Evolutionary conservation across 306 rosid species (phyloP), one percentile per base, ranked within the genome.

Genomic region (Pueraria montana): DNA sequence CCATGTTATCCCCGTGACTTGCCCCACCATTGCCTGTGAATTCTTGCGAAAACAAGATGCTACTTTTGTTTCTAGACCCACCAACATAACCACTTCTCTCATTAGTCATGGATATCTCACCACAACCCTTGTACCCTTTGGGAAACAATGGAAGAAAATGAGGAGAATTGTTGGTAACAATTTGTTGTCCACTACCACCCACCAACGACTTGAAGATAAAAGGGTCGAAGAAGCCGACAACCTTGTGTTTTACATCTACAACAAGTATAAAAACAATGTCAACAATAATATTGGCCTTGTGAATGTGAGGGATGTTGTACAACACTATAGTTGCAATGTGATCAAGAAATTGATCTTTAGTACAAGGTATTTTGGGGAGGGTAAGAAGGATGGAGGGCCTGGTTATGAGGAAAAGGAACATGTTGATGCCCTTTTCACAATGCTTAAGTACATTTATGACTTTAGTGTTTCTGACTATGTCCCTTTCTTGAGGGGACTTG

Each of bases 201-300:
- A 46, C n/a, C 52, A 11, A 46, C n/a, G 14, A 13, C 52, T 46
- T 3, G 17, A 46, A 11, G 0, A 46, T 13, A 46, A 13, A 2
- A 46, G n/a, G 52, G n/a, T 4, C 5, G 52, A 61, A 27, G 89
- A 84, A 67, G 83, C 85, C 0, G 79, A 86, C 30, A 78, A 78
- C 70, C 80, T 84, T 23, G 69, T 88, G 1, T 16, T 16, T 49
- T 13, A 49, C 20, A 5, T 49, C 6, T 49, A 49, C 55, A 49
- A 49, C 8, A 49, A 49, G 48, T 52, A 0, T 73, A 71, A 61
- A 61, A 34, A 34, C 40, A 24, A 58, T 11, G 34, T 10, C 1
- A 56, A 56, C 2, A 4, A 8, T 56, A 6, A 2, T 56, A 16
- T 18, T 55, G 62, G 30, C 5, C 30, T 56, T 56, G 64, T 56